Evolutionary conservation across 1,284 basidiomycete genomes (phyloP).

Genomic region (Irpex sp.): DNA sequence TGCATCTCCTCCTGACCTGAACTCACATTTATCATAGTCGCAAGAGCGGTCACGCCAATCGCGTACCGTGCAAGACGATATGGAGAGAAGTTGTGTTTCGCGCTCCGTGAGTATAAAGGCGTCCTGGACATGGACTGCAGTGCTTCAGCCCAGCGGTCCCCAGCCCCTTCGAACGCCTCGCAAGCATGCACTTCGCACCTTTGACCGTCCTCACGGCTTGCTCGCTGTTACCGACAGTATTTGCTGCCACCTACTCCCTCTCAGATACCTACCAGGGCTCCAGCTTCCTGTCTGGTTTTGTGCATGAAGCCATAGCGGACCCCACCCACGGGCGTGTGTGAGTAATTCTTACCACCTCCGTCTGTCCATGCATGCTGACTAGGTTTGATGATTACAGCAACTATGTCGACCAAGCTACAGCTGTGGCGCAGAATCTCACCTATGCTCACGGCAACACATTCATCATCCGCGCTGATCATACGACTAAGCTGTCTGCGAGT

Average conservation of each 20-base stretch:
- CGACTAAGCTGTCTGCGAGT: constrained; percentile 37
- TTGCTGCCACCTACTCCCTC: constrained; percentile 36
- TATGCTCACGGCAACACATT: constrained; percentile 28
- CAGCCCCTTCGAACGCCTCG: background rate
- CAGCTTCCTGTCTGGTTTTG: constrained; percentile 49
- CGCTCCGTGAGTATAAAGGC: background rate
- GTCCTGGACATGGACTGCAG: background rate
- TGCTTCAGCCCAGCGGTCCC: background rate
- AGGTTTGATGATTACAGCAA: constrained; percentile 22
- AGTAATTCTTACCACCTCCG: constrained; percentile 17
- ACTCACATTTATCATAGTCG: background rate
- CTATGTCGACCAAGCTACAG: constrained; percentile 32
- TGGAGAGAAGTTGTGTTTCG: background rate
- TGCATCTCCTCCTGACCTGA: background rate
- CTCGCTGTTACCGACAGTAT: constrained; percentile 18
- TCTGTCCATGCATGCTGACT: background rate
- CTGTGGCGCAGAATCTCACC: constrained; percentile 29
- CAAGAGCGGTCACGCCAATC: background rate
- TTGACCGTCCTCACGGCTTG: constrained; percentile 19
- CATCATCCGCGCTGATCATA: constrained; percentile 49
- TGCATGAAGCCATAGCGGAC: constrained; percentile 48
- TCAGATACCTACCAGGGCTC: constrained; percentile 44
- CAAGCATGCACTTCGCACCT: constrained; percentile 20
- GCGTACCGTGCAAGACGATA: background rate
- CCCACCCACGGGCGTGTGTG: constrained; percentile 65